Percentiles rank a stretch among this genome's conserved stretches.
Evolutionary conservation across 1,284 basidiomycete species (phyloP).

Genomic region (Pseudozyma thailandica): DNA sequence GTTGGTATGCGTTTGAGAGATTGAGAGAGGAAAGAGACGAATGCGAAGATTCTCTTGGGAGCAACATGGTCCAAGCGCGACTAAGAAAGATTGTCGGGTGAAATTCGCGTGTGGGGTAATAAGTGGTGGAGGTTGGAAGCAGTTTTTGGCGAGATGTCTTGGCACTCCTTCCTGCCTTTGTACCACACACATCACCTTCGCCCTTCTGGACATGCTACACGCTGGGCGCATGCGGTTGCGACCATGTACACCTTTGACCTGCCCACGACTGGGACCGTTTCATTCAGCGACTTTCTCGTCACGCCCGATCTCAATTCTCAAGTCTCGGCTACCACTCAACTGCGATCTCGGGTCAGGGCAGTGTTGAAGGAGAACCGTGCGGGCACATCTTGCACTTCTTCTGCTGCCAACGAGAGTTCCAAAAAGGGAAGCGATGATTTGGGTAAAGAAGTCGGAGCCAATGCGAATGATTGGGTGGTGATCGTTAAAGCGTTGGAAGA

Average conservation of each 20-base stretch:
- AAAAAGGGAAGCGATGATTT: background rate
- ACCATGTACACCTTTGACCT: constrained; percentile 58
- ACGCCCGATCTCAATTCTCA: constrained; percentile 46
- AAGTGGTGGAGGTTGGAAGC: background rate
- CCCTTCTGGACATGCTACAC: too few species aligned
- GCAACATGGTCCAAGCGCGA: constrained; percentile 12
- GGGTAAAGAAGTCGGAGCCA: background rate
- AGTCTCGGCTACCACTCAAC: constrained; percentile 55
- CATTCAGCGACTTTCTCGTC: constrained; percentile 53
- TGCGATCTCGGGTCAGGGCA: constrained; percentile 49
- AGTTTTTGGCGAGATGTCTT: background rate
- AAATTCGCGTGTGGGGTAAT: background rate
- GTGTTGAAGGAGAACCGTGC: constrained; percentile 51
- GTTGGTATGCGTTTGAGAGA: background rate
- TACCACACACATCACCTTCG: too few species aligned
- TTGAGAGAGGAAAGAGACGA: background rate
- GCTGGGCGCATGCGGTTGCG: too few species aligned
- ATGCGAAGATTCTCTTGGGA: background rate
- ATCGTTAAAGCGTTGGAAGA: constrained; percentile 80
- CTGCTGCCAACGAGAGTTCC: background rate
- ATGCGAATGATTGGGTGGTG: constrained; percentile 20
- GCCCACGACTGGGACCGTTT: constrained; percentile 53
- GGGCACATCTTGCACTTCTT: background rate
- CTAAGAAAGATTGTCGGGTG: background rate
- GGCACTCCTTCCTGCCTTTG: too few species aligned